Conservation (phyloP, 345 rosid genomes). For the Toxicodendron radicans region DNA sequence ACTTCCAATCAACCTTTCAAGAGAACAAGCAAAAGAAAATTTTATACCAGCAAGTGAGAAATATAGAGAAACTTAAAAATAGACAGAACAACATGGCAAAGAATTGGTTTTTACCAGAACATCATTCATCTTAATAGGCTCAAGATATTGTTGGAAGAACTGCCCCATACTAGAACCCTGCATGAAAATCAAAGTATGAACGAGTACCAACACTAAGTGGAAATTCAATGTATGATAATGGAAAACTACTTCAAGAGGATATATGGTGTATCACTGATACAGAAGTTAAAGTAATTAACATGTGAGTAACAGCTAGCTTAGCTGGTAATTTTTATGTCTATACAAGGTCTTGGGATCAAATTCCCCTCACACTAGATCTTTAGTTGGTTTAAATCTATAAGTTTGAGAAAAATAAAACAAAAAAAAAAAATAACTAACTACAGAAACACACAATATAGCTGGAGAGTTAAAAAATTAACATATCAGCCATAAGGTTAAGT, state of each 20-base stretch:
- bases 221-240: background rate
- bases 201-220: background rate
- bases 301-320: no score
- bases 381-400: no score
- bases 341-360: no score
- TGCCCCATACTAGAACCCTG: conserved; percentile 99
- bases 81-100: background rate
- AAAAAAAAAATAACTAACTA: background rate
- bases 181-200: conserved; percentile 12
- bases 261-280: background rate
- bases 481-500: background rate
- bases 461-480: background rate
- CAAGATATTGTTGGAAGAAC: conserved; percentile 83
- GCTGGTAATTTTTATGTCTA: no score
- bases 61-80: conserved; percentile 11
- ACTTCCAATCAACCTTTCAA: conserved; percentile 86
- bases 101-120: conserved; percentile 50
- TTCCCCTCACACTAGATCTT: no score
- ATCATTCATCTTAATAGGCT: conserved; percentile 90
- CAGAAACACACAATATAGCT: background rate
- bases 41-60: conserved; percentile 10
- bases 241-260: background rate
- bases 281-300: no score
- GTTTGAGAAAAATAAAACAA: no score
- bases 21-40: conserved; percentile 21